Percentiles rank a stretch among this genome's conserved stretches.
Conservation (phyloP, 2,329 filamentous ascomycete genomes). For the Penicillium sp. region DNA sequence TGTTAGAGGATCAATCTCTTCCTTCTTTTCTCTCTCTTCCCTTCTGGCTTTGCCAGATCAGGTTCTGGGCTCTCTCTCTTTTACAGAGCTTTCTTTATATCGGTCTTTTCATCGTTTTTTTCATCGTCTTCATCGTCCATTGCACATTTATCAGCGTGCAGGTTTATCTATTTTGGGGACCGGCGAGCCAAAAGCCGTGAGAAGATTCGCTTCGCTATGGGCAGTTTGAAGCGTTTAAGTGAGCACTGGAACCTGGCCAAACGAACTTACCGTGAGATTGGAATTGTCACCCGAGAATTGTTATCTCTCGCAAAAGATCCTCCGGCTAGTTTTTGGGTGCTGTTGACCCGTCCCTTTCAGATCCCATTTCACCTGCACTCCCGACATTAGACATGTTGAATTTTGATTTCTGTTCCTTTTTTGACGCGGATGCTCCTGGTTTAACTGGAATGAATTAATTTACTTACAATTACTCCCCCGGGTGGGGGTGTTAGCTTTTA, state of each 20-base stretch:
- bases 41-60: too few species aligned
- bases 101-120: too few species aligned
- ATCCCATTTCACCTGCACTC: background rate
- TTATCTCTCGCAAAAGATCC: conserved; percentile 7
- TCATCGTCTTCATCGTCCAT: conserved; percentile 9
- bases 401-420: conserved; percentile 2
- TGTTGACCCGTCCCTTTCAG: background rate
- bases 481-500: too few species aligned
- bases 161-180: conserved; percentile 27
- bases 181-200: conserved; percentile 30
- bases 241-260: conserved; percentile 30
- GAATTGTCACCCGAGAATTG: conserved; percentile 32
- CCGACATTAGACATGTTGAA: background rate
- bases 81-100: too few species aligned
- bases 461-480: background rate
- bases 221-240: conserved; percentile 30
- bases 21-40: too few species aligned
- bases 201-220: conserved; percentile 36
- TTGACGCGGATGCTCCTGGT: background rate
- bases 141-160: conserved; percentile 53
- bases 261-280: conserved; percentile 32
- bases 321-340: background rate
- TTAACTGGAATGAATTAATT: background rate
- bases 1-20: too few species aligned
- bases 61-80: too few species aligned